Conservation (phyloP, 2,329 filamentous ascomycete species). For the Thielaviopsis euricoi region DNA sequence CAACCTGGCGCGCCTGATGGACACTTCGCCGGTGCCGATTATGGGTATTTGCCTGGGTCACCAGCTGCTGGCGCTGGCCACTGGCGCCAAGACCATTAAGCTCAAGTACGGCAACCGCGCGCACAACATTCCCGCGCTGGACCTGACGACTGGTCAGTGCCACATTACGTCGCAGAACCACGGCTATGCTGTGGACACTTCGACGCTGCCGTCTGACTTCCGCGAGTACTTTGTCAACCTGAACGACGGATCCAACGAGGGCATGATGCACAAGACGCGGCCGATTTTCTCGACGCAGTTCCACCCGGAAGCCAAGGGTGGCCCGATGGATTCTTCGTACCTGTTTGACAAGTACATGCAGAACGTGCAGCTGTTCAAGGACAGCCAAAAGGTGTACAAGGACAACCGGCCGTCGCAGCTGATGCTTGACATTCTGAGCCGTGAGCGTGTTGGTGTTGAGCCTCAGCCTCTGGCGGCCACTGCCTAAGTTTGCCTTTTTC, state of each 20-base stretch:
- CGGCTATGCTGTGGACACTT: constrained; percentile 83
- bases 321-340: constrained; percentile 87
- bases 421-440: constrained; percentile 77
- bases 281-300: constrained; percentile 98
- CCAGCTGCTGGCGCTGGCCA: constrained; percentile 81
- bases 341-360: constrained; percentile 94
- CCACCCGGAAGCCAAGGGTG: constrained; percentile 95
- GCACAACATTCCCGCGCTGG: constrained; percentile 93
- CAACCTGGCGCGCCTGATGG: constrained; percentile 81
- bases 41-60: constrained; percentile 98
- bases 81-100: constrained; percentile 83
- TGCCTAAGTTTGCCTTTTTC: constrained; percentile 20
- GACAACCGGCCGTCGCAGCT: constrained; percentile 79
- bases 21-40: constrained; percentile 76
- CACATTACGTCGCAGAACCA: constrained; percentile 99
- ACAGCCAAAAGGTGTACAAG: constrained; percentile 59
- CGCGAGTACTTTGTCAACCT: constrained; percentile 98
- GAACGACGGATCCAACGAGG: constrained; percentile 95
- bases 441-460: constrained; percentile 85
- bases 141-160: constrained; percentile 89
- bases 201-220: constrained; percentile 70
- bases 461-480: constrained; percentile 40
- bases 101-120: constrained; percentile 98
- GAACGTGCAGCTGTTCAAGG: constrained; percentile 79
- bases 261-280: constrained; percentile 86